Base-by-base conservation (phyloP, 306 rosid species). In the Begonia masoniana region DNA sequence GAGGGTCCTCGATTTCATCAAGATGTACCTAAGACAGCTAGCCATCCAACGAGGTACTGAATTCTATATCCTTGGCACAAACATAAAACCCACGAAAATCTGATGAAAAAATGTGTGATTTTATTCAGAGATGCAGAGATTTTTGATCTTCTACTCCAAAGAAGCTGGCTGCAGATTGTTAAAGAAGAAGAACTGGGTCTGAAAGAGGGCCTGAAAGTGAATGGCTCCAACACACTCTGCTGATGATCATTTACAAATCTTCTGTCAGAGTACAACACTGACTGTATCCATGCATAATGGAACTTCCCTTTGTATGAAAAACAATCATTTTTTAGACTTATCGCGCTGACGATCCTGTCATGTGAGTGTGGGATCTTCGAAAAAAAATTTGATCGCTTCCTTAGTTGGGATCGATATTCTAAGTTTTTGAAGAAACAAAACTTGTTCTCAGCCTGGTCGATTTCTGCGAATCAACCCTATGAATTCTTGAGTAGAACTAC, bases 1-100 rank as follows among this genome's bases (percentile, higher is more conserved):
- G 99, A 91, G 64, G 92, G 91, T 21, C 94, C 96, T 71, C 75
- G 82, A 41, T 75, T 74, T 67, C 79, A 77, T 58, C 81, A 50
- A 46, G 72, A 71, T 60, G 55, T 68, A 58, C 72, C 83, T 31
- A 74, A 58, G 50, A 65, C 76, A 66, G 23, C 58, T 52, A 58
- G 57, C 57, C 72, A 62, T 10, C 41, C 70, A 61, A 82, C 87
- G 95, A 84, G 60, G 21, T 57, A 21, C 35, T 15, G 13, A 7
- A 10, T 12, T 15, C 15, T 15, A 12, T 50, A 0, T 39, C 19
- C 41, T 42, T 19, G 9, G 51, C 12, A 16, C 10, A 14, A 31
- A 46, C 55, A 14, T 6, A 60, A 56, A 45, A 43, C 4, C 8
- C 15, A 49, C 31, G 12, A 6, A 41, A 54, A 16, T 13, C 14